Base-by-base conservation (phyloP, 208 protist genomes). In the Strigomonas galati region DNA sequence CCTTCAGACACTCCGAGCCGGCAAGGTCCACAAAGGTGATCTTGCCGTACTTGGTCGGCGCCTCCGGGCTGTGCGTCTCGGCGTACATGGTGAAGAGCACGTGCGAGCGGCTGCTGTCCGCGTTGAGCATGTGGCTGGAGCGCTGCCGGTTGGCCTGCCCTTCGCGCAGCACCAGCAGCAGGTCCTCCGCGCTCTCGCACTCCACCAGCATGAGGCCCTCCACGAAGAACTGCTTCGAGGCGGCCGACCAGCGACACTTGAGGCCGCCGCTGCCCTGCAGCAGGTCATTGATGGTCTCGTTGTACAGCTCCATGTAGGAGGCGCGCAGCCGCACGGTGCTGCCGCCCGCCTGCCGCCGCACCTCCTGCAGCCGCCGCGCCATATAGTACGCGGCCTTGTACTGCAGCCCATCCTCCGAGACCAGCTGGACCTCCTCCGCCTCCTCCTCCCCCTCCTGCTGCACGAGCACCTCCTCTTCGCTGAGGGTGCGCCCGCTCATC, bases 11-110 rank as follows among this genome's bases (percentile, higher is more conserved):
- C 77, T 98, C 94, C n/a, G 85, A 94, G 14, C 96, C 96, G 14
- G 96, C 96, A 23, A 98, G 83, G 67, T 98, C 96, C 19, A 97
- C 87, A 60, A 98, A 93, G 32, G 85, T 89, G 35, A 96, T 60
- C 61, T 97, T 97, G 21, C 84, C 87, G 51, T 84, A 79, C 12
- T 73, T 74, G 32, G 58, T 61, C 19, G 37, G 72, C 23, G 46
- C 62, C 30, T 51, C 46, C 15, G 31, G 12, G 5, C 54, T 57
- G 51, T 65, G 69, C 60, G 44, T 48, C 27, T 92, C 82, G 21
- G 88, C 60, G 57, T 87, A 95, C 10, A 93, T 37, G 4, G 95
- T 97, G 72, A 97, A 95, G 40, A 98, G 74, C 14, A 82, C 79
- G 78, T 98, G 95, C 14, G 89, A 96, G 60, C 95, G 87, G 62